Evolutionary conservation across 257 asterid species (phyloP).

Genomic region (Solanum arcanum): DNA sequence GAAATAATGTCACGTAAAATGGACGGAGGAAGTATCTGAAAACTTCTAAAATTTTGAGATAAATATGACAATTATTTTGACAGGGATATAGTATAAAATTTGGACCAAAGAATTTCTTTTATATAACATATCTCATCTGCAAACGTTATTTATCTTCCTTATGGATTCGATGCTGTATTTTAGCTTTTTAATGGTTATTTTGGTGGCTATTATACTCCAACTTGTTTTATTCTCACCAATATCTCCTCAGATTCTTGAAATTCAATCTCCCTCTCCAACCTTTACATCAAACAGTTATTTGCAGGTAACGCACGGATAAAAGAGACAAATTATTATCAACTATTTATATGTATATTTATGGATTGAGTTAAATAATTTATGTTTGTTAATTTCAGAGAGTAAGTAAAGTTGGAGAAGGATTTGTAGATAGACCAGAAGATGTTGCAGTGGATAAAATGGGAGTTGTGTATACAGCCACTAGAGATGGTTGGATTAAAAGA

Average conservation of each 20-base stretch:
- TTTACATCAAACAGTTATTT: conserved; percentile 34
- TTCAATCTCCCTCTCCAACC: conserved; percentile 14
- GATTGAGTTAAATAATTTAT: no score
- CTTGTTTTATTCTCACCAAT: conserved; percentile 21
- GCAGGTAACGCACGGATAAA: conserved; percentile 19
- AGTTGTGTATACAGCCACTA: conserved; percentile 39
- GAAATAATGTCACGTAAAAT: no score
- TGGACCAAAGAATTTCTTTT: not conserved
- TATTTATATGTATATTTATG: no score
- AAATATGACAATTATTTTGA: not conserved
- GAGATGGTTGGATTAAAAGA: conserved; percentile 60
- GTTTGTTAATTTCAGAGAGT: conserved; percentile 23
- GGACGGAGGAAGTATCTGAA: no score
- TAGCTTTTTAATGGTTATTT: conserved; percentile 16
- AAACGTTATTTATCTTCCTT: not conserved
- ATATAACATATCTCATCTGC: not conserved
- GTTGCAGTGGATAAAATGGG: conserved; percentile 36
- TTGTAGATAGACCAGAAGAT: conserved; percentile 45
- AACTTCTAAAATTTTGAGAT: not conserved
- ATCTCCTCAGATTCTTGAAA: conserved; percentile 23
- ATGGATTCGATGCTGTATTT: conserved; percentile 2
- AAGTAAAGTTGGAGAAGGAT: conserved; percentile 55
- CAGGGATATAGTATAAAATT: not conserved
- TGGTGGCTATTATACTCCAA: conserved; percentile 28
- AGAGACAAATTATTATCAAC: not conserved